Conservation (phyloP, 2,329 filamentous ascomycete genomes). For the Aureobasidium sp. region DNA sequence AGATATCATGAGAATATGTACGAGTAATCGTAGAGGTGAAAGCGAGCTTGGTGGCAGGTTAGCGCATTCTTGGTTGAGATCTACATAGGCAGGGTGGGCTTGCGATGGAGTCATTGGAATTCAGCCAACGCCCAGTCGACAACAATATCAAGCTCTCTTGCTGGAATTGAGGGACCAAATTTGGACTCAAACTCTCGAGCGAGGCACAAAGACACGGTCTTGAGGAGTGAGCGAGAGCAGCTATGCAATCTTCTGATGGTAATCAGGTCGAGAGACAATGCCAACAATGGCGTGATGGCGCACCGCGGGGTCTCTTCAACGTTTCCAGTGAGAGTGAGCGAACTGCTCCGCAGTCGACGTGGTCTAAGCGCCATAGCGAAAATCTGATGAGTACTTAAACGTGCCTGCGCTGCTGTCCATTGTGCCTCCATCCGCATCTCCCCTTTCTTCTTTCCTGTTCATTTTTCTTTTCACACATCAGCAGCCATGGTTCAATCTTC, state of each 20-base stretch:
- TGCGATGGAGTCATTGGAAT: constrained; percentile 6
- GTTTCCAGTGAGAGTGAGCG: background rate
- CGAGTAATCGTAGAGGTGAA: constrained; percentile 9
- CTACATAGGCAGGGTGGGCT: constrained; percentile 2
- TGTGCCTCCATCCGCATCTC: constrained; percentile 10
- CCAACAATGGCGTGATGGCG: constrained; percentile 8
- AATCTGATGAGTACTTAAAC: constrained; percentile 12
- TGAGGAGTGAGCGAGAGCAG: background rate
- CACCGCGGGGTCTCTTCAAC: constrained; percentile 1
- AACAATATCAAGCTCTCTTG: constrained; percentile 4
- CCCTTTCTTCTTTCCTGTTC: constrained; percentile 10
- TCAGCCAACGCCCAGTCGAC: background rate
- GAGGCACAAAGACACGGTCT: background rate
- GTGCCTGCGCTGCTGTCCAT: background rate
- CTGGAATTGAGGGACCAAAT: background rate
- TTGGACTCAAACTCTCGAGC: background rate
- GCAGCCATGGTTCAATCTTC: constrained; percentile 50
- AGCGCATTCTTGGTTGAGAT: constrained; percentile 6
- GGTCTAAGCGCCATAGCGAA: background rate
- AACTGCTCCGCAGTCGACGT: background rate
- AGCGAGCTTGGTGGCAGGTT: constrained; percentile 4
- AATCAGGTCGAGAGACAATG: background rate
- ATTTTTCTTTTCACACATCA: constrained; percentile 14
- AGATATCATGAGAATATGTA: background rate
- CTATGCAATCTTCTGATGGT: background rate